phyloP scores from a whole-genome alignment of 1,284 basidiomycete species.

The Ustilago esculenta region DNA sequence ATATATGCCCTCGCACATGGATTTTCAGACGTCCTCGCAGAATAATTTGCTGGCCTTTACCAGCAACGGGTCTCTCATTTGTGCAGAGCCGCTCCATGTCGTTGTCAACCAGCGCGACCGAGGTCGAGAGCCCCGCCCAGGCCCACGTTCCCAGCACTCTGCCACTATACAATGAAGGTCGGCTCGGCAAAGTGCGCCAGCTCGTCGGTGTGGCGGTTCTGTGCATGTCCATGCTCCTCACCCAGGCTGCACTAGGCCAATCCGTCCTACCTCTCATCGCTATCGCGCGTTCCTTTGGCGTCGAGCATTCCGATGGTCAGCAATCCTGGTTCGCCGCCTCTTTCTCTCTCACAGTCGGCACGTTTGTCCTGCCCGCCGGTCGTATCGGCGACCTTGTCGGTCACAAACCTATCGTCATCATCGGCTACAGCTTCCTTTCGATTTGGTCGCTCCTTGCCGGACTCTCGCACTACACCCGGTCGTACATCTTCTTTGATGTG shows the following conservation, averaged over 20 bases:
- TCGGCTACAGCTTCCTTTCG: constrained; percentile 40
- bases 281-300: constrained; percentile 34
- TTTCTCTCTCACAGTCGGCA: constrained; percentile 54
- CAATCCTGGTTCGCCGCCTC: constrained; percentile 54
- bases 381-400: constrained; percentile 52
- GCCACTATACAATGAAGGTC: constrained; percentile 30
- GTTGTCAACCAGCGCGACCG: constrained; percentile 1
- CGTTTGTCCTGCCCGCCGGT: constrained; percentile 56
- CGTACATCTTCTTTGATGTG: constrained; percentile 55
- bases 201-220: constrained; percentile 25
- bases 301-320: constrained; percentile 20
- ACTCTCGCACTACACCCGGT: constrained; percentile 38
- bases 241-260: constrained; percentile 43
- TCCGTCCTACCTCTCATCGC: constrained; percentile 24
- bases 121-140: background rate
- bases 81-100: background rate
- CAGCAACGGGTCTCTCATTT: no score
- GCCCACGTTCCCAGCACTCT: background rate
- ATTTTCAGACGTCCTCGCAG: no score
- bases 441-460: constrained; percentile 48
- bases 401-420: constrained; percentile 43
- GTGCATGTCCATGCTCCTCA: constrained; percentile 44
- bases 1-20: constrained; percentile 7
- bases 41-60: no score
- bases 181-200: constrained; percentile 26